Evolutionary conservation across 345 rosid species (phyloP).

Genomic region (Sisymbrium irio): DNA sequence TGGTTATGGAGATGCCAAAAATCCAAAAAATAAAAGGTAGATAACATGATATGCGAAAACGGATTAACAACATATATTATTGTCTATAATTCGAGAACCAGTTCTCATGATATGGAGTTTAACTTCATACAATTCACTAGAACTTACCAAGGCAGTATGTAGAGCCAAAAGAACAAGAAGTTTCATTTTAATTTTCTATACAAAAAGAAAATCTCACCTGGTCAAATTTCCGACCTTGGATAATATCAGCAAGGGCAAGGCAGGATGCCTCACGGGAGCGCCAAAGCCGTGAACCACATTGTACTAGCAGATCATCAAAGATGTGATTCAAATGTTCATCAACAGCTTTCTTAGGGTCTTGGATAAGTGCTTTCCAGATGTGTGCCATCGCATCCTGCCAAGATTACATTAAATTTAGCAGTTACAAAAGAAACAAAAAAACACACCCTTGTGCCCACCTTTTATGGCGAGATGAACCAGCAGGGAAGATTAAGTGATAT

Average conservation of each 20-base stretch:
- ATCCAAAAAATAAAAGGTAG: neutral
- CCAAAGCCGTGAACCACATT: slow-evolving; percentile 93
- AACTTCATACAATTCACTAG: neutral
- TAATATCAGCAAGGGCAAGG: slow-evolving; percentile 89
- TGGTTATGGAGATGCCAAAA: neutral
- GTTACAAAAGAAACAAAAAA: slow-evolving; percentile 18
- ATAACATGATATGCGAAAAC: neutral
- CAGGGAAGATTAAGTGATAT: neutral
- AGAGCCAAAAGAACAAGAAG: neutral
- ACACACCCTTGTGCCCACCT: neutral
- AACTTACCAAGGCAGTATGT: neutral
- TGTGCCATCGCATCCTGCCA: slow-evolving; percentile 92
- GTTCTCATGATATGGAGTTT: neutral
- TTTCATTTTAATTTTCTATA: neutral
- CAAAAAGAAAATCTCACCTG: slow-evolving; percentile 53
- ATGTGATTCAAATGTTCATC: slow-evolving; percentile 83
- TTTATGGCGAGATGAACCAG: slow-evolving; percentile 6
- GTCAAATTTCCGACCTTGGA: slow-evolving; percentile 86
- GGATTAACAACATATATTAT: slow-evolving; percentile 11
- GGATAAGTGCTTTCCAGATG: slow-evolving; percentile 92
- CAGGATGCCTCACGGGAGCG: slow-evolving; percentile 97
- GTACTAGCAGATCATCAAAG: slow-evolving; percentile 71
- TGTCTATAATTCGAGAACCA: neutral
- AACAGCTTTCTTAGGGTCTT: slow-evolving; percentile 75
- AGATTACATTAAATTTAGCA: slow-evolving; percentile 20